Percentiles rank a stretch among this genome's conserved stretches.
Evolutionary conservation across 331 rosid genomes (phyloP).

Genomic region (Rhamnella rubrinervis): DNA sequence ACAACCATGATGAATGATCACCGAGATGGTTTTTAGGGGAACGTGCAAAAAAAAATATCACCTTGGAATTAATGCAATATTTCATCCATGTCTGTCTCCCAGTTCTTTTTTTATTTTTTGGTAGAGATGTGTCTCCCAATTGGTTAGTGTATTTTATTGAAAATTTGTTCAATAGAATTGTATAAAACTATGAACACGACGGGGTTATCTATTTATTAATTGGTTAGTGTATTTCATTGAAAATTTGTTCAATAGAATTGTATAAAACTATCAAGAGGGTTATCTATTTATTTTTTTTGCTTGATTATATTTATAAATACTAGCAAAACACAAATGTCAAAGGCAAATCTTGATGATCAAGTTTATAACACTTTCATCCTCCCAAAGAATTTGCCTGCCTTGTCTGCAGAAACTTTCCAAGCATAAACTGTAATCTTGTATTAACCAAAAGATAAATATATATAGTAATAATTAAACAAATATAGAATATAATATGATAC

Average conservation of each 20-base stretch:
- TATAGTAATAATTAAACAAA: no score
- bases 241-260: no score
- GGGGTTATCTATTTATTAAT: background rate
- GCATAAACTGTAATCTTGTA: no score
- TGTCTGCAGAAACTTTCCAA: background rate
- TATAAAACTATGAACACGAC: background rate
- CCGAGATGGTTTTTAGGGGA: background rate
- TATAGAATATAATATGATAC: no score
- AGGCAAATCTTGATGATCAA: conserved; percentile 5
- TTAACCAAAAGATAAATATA: no score
- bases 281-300: background rate
- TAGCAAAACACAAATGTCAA: background rate
- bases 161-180: no score
- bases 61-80: background rate
- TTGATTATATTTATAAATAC: background rate
- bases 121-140: no score
- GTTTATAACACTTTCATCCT: background rate
- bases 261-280: background rate
- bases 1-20: no score
- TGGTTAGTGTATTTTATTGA: background rate
- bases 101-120: no score
- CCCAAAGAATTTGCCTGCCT: conserved; percentile 15
- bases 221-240: background rate
- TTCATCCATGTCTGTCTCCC: background rate
- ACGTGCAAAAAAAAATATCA: conserved; percentile 1